These are phyloP conservation scores for Tylopilus sp. DNA, from an alignment of 1,284 basidiomycete species.

Conservation along the genomic window DNA sequence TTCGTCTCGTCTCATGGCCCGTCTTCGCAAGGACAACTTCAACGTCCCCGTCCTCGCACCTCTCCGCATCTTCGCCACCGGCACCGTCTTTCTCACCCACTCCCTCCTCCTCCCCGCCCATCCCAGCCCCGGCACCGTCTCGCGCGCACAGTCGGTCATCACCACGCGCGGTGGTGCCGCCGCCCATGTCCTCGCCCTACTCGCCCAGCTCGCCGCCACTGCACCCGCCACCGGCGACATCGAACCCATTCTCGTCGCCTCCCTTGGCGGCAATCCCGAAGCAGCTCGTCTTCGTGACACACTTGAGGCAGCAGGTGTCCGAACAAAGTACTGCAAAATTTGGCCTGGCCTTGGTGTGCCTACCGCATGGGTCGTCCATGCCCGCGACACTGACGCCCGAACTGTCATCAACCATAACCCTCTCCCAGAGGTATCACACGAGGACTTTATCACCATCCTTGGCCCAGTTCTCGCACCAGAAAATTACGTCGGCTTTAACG, in stretches of 20 bases:
- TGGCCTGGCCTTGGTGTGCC: slow-evolving; percentile 79
- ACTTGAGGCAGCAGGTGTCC: slow-evolving; percentile 74
- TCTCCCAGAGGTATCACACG: slow-evolving; percentile 83
- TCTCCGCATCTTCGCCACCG: slow-evolving; percentile 75
- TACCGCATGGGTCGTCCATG: slow-evolving; percentile 83
- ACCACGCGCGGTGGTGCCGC: slow-evolving; percentile 77
- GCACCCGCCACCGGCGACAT: slow-evolving; percentile 50
- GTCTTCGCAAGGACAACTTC: slow-evolving; percentile 51
- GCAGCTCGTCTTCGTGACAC: slow-evolving; percentile 70
- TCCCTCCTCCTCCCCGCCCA: slow-evolving; percentile 70
- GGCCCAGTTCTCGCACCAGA: slow-evolving; percentile 83
- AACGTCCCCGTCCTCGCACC: slow-evolving; percentile 33
- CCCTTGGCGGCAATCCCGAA: slow-evolving; percentile 77
- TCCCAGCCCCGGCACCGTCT: slow-evolving; percentile 65
- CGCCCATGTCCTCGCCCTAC: slow-evolving; percentile 72
- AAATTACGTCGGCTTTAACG: slow-evolving; percentile 61
- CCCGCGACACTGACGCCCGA: slow-evolving; percentile 72
- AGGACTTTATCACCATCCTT: slow-evolving; percentile 82
- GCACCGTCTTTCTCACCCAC: slow-evolving; percentile 82
- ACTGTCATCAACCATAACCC: slow-evolving; percentile 88
- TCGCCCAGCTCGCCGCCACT: slow-evolving; percentile 68
- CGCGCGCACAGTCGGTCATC: slow-evolving; percentile 77
- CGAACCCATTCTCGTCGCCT: slow-evolving; percentile 77
- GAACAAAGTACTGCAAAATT: slow-evolving; percentile 77
- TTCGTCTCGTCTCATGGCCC: slow-evolving; percentile 31